Evolutionary conservation across 2,329 filamentous ascomycete species (phyloP).

Genomic region (Pyricularia grisea): DNA sequence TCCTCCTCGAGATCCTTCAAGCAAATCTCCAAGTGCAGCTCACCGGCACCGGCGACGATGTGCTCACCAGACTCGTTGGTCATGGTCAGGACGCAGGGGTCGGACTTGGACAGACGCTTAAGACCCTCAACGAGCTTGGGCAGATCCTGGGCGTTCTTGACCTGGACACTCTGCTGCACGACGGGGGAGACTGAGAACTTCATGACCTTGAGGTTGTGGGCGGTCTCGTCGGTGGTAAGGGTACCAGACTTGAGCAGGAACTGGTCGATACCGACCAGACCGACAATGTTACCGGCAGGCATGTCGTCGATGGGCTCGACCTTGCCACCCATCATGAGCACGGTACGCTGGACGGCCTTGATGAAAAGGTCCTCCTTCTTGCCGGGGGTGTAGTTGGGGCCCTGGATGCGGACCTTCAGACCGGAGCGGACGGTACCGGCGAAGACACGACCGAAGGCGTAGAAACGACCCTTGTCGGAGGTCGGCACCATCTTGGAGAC

Average conservation of each 20-base stretch:
- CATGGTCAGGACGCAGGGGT: conserved; percentile 90
- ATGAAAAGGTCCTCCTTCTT: conserved; percentile 99
- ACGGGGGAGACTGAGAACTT: conserved; percentile 99
- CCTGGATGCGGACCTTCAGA: conserved; percentile 99
- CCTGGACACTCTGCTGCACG: conserved; percentile 95
- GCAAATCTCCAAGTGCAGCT: conserved; percentile 99
- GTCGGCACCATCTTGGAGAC: conserved; percentile 99
- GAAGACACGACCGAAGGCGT: conserved; percentile 99
- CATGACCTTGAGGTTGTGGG: conserved; percentile 99
- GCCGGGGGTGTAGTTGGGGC: conserved; percentile 94
- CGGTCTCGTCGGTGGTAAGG: conserved; percentile 90
- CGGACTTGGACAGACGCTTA: conserved; percentile 99
- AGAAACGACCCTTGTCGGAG: conserved; percentile 99
- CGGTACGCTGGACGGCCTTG: conserved; percentile 99
- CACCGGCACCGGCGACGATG: conserved; percentile 97
- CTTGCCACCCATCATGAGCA: conserved; percentile 99
- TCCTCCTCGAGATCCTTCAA: conserved; percentile 99
- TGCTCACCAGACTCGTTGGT: conserved; percentile 95
- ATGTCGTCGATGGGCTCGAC: conserved; percentile 97
- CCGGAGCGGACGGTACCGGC: conserved; percentile 94
- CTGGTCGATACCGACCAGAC: conserved; percentile 98
- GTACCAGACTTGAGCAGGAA: conserved; percentile 99
- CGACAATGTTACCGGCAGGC: conserved; percentile 98
- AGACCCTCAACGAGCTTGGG: conserved; percentile 99
- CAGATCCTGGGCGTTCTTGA: conserved; percentile 99